These are phyloP conservation scores for Trichoderma gamsii DNA, from an alignment of 495 filamentous ascomycete species.

Conservation along the genomic window DNA sequence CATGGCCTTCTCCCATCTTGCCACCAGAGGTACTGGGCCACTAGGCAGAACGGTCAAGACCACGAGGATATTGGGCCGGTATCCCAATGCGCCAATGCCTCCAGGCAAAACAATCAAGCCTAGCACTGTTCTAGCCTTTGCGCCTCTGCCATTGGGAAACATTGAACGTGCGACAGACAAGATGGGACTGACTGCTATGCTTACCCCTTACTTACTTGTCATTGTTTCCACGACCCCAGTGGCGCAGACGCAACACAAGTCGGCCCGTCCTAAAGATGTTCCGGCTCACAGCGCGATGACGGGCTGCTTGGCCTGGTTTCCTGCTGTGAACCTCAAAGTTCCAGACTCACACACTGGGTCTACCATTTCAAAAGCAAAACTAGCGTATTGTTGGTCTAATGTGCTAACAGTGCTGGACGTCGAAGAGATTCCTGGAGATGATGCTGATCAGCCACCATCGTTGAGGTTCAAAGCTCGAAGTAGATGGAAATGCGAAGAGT, in stretches of 20 bases:
- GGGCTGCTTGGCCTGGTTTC: conserved; percentile 94
- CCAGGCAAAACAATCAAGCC: conserved; percentile 68
- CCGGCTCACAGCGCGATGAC: conserved; percentile 84
- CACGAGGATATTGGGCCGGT: conserved; percentile 83
- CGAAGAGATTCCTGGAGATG: conserved; percentile 61
- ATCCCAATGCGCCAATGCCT: conserved; percentile 58
- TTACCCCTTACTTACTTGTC: conserved; percentile 92
- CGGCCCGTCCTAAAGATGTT: conserved; percentile 81
- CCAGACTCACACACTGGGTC: conserved; percentile 51
- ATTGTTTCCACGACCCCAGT: conserved; percentile 95
- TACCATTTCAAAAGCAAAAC: conserved; percentile 65
- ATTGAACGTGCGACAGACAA: conserved; percentile 80
- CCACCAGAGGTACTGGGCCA: conserved; percentile 81
- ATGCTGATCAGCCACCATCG: conserved; percentile 62
- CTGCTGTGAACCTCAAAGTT: conserved; percentile 83
- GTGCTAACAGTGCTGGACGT: conserved; percentile 87
- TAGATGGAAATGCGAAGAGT: conserved; percentile 89
- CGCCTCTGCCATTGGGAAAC: conserved; percentile 85
- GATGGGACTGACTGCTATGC: conserved; percentile 87
- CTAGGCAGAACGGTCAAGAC: conserved; percentile 82
- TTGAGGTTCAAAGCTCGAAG: conserved; percentile 77
- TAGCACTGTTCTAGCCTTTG: conserved; percentile 90
- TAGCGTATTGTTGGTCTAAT: conserved; percentile 99
- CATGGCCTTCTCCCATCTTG: conserved; percentile 97
- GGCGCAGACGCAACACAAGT: conserved; percentile 93